Evolutionary conservation across 768 basidiomycete genomes (phyloP), one percentile per base, ranked within the genome.

Genomic region (Crepidotus variabilis): DNA sequence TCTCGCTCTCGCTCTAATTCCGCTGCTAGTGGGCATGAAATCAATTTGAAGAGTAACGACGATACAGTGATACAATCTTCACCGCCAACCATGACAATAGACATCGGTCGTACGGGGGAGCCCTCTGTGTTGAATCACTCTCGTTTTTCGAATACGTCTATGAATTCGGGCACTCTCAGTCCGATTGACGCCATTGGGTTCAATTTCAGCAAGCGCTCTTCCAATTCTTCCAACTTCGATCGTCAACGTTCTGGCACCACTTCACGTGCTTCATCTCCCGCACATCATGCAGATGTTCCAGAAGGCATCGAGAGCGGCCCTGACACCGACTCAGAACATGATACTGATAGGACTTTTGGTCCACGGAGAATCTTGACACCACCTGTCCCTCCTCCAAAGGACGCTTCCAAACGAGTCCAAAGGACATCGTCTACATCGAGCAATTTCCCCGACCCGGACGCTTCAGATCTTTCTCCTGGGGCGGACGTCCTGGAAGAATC

Each of bases 301-400:
- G 84, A 80, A 50, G 75, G 82, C 11, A 75, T 90, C 16, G 89
- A 90, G 71, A 89, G 87, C 62, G 87, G 83, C 13, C 87, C 85
- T 2, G 88, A 90, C 59, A 86, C 84, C 0, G 88, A 90, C 47
- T 74, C 76, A 0, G 87, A 88, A 57, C 72, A 72, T 7, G 81
- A 79, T 18, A 73, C 67, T 28, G 67, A 66, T 52, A 69, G 62
- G 35, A 65, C 5, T 2, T 57, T 51, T 1, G 54, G 57, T 8
- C 61, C 65, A 28, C 55, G 51, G 10, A 57, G 63, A 9, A 60
- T 65, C 34, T 54, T 61, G 13, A 20, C 59, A 32, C 73, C 78
- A 14, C 82, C 83, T 39, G 65, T 64, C 1, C 78, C 68, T 23
- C 79, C 80, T 11, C 76, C 79, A 0, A 84, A 84, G 62, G 75